Evolutionary conservation across 1,284 basidiomycete species (phyloP).

Genomic region (Chondrostereum purpureum): DNA sequence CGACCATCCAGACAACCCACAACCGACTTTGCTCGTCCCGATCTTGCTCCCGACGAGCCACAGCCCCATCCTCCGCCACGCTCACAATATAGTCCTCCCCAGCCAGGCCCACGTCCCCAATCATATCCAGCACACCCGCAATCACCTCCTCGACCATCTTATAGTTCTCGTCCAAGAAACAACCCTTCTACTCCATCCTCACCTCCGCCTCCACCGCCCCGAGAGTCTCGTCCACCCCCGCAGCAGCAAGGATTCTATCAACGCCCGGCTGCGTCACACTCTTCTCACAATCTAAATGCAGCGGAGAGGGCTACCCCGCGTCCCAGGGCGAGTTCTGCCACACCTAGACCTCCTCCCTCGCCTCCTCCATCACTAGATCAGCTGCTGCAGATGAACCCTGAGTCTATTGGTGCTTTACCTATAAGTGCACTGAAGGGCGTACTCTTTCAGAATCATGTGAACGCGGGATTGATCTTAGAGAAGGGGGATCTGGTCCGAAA

Average conservation of each 20-base stretch:
- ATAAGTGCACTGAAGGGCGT: constrained; percentile 68
- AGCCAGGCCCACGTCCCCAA: not conserved
- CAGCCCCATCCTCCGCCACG: constrained; percentile 22
- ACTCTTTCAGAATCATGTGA: constrained; percentile 70
- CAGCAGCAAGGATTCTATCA: constrained; percentile 15
- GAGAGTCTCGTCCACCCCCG: constrained; percentile 18
- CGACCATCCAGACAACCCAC: constrained; percentile 19
- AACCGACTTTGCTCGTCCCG: constrained; percentile 34
- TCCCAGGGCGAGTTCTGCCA: constrained; percentile 14
- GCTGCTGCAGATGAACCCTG: constrained; percentile 54
- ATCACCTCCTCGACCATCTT: constrained; percentile 16
- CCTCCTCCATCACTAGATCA: constrained; percentile 43
- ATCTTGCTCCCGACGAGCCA: constrained; percentile 31
- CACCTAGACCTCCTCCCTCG: constrained; percentile 23
- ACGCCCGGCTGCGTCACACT: constrained; percentile 10
- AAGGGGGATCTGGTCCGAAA: constrained; percentile 72
- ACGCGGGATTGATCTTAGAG: constrained; percentile 53
- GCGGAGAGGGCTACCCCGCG: constrained; percentile 10
- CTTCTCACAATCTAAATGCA: constrained; percentile 17
- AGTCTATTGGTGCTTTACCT: constrained; percentile 51
- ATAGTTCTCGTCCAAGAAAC: not conserved
- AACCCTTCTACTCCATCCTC: not conserved
- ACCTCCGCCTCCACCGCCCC: constrained; percentile 15
- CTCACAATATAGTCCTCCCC: not conserved
- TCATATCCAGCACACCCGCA: constrained; percentile 8